Evolutionary conservation across 768 basidiomycete genomes (phyloP).

Genomic region (Pleurotus ostreatus): DNA sequence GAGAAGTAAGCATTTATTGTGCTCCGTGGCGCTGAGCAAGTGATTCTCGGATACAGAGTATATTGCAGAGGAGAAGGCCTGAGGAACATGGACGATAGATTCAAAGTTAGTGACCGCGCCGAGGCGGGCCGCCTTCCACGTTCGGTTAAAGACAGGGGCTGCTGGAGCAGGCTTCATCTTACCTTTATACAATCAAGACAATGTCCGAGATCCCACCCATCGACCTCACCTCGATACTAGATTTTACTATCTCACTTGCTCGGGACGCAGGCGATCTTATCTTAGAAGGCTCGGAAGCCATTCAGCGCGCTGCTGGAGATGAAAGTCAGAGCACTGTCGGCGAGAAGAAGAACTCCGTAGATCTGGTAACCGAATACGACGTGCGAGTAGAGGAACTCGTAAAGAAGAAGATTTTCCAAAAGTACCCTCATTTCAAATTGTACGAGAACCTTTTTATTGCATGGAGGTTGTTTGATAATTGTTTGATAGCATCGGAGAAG

Average conservation of each 20-base stretch:
- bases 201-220: neutral
- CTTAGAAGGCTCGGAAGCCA: conserved; percentile 71
- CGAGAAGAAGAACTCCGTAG: conserved; percentile 92
- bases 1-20: neutral
- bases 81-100: too few relatives aligned
- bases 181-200: neutral
- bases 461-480: neutral
- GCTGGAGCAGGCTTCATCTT: too few relatives aligned
- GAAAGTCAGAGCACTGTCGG: conserved; percentile 44
- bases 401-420: conserved; percentile 54
- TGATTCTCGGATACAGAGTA: too few relatives aligned
- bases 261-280: conserved; percentile 73
- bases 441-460: conserved; percentile 30
- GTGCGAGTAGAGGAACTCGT: conserved; percentile 87
- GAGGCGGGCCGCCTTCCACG: too few relatives aligned
- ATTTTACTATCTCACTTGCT: conserved; percentile 69
- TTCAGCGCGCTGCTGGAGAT: conserved; percentile 43
- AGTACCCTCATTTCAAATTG: conserved; percentile 82
- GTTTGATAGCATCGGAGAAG: conserved; percentile 79
- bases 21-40: too few relatives aligned
- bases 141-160: too few relatives aligned
- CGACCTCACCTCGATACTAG: conserved; percentile 58
- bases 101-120: too few relatives aligned
- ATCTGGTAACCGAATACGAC: conserved; percentile 94
- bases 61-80: too few relatives aligned